Conservation (phyloP, 1,284 basidiomycete genomes). For the Trichosporon sp. region DNA sequence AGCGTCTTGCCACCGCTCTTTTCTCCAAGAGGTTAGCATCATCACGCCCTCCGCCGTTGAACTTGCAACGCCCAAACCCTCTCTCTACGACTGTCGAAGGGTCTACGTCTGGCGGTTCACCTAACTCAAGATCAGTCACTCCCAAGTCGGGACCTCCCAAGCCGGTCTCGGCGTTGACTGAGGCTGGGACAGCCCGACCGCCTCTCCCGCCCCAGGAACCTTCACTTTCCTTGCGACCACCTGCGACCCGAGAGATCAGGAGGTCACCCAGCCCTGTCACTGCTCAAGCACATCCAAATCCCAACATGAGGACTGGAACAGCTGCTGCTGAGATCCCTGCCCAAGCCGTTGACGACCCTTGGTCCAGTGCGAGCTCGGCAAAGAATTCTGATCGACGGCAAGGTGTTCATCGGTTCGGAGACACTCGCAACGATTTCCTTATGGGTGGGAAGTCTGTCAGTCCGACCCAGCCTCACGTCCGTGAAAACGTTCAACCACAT, state of each 20-base stretch:
- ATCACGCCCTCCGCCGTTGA: not conserved
- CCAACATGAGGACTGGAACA: not conserved
- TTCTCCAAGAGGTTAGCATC: not conserved
- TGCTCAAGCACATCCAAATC: not conserved
- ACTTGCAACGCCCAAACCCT: not conserved
- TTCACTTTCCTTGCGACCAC: not conserved
- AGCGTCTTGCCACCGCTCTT: conserved; percentile 11
- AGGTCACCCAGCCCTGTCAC: conserved; percentile 3
- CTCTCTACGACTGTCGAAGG: not conserved
- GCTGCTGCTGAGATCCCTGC: not conserved
- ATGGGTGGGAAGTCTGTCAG: not conserved
- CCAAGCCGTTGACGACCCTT: not conserved
- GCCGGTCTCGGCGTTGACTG: not conserved
- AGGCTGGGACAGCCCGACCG: not conserved
- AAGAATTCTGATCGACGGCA: not conserved
- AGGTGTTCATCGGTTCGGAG: not conserved
- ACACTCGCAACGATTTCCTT: not conserved
- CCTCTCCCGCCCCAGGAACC: not conserved
- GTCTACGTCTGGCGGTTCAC: not conserved
- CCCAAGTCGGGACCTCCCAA: not conserved
- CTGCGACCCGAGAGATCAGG: not conserved
- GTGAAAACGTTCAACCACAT: conserved; percentile 20
- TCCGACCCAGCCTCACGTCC: not conserved
- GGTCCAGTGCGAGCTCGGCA: not conserved
- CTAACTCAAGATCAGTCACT: not conserved